Evolutionary conservation across 495 filamentous ascomycete genomes (phyloP), one percentile per base, ranked within the genome.

Genomic region (Penicillium coprophilum): DNA sequence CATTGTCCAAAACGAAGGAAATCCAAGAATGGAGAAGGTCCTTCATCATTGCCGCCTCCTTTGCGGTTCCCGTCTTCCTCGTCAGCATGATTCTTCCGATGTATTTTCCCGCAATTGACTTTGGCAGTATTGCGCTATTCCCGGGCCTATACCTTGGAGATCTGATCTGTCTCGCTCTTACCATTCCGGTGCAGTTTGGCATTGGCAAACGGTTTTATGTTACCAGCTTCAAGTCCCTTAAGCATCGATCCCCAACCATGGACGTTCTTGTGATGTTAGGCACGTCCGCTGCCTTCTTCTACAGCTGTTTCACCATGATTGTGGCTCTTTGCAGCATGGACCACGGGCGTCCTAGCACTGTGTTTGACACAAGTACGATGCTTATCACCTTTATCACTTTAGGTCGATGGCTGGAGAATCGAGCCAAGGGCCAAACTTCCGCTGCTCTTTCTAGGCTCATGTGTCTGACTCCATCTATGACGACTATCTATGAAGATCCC

Each of bases 311-410:
- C 40, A 87, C 91, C 11, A 97, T 99, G 92, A 13, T 85, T 12
- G 85, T 97, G 31, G 91, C 91, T 7, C 64, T 97, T 21, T 45
- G 88, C 3, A 75, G 80, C 31, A 72, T 79, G 8, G 86, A 89
- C 5, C 92, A 97, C 63, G 80, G 77, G 8, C 81, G 86, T 20
- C 94, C 94, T 2, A 85, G 82, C 52, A 96, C 90, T 6, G 87
- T 97, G 4, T 99, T 97, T 59, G 94, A 99, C 61, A 99, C 94
- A 0, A 96, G 92, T 68, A 97, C 91, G 21, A 99, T 97, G 95
- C 82, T 99, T 21, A 96, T 99, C 66, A 96, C 91, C 0, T 97
- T 97, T 71, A 90, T 96, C 70, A 90, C 90, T 0, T 77, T 99
- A 4, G 92, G 94, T 23, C 85, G 94, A 32, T 97, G 88, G 76